These are phyloP conservation scores for Camptophora hylomeconis DNA, from an alignment of 2,329 filamentous ascomycete genomes.

Conservation along the genomic window DNA sequence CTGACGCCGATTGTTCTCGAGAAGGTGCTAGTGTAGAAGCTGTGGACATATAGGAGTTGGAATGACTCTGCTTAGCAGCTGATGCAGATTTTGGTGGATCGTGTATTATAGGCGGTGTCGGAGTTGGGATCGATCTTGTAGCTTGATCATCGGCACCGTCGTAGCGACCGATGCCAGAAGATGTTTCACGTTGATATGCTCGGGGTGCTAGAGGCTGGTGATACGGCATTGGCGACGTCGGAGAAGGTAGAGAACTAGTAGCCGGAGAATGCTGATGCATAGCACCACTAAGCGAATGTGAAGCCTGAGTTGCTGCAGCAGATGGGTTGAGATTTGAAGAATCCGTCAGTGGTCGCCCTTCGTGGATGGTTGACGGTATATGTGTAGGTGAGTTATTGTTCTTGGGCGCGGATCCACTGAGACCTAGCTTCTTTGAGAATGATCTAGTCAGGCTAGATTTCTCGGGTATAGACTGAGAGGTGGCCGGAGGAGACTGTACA, in stretches of 20 bases:
- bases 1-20: conserved; percentile 14
- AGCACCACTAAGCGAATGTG: conserved; percentile 52
- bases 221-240: conserved; percentile 30
- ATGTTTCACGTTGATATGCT: conserved; percentile 27
- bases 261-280: conserved; percentile 42
- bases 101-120: conserved; percentile 2
- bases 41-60: conserved; percentile 9
- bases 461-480: conserved; percentile 27
- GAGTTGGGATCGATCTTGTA: background rate
- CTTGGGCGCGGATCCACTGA: conserved; percentile 60
- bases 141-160: conserved; percentile 26
- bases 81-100: conserved; percentile 13
- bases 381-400: conserved; percentile 58
- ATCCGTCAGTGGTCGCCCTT: conserved; percentile 45
- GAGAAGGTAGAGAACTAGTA: conserved; percentile 33
- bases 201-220: conserved; percentile 31
- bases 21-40: conserved; percentile 15
- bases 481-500: conserved; percentile 22
- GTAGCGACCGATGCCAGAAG: conserved; percentile 20
- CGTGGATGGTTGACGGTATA: conserved; percentile 51
- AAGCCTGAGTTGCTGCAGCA: conserved; percentile 55
- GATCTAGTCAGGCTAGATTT: conserved; percentile 51
- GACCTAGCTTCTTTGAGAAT: conserved; percentile 60
- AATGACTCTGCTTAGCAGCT: conserved; percentile 9
- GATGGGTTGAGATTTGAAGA: conserved; percentile 49